Evolutionary conservation across 1,139 yeast species (phyloP), one percentile per base, ranked within the genome.

Genomic region (Geotrichum restrictum): DNA sequence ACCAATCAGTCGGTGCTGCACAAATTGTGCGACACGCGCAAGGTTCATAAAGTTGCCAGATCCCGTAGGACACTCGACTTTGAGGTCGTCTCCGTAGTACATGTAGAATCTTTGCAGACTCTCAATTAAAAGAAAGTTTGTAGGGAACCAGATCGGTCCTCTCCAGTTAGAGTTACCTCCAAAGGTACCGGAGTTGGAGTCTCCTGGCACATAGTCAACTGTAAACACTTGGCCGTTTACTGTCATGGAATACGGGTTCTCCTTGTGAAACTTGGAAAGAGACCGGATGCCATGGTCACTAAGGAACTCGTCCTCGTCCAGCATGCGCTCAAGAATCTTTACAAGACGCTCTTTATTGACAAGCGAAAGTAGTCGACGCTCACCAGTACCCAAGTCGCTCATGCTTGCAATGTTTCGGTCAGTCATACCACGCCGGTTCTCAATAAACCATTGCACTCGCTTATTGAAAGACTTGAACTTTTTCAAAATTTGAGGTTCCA

Each of bases 91-190:
- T 16, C 98, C 98, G 67, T 89, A 89, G 74, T 89, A 91, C 68
- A 91, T 75, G 70, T 85, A 89, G 68, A 88, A 89, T 63, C 96
- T 78, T 69, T 91, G 95, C 62, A 91, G 75, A 0, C 96, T 83
- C 72, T 91, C 98, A 55, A 89, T 89, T 48, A 91, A 74, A 59
- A 91, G 74, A 70, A 91, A 91, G 65, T 87, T 89, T 11, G 89
- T 88, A 22, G 98, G 96, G 75, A 91, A 88, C 98, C 98, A 91
- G 64, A 91, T 88, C n/a, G 98, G 97, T 3, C 98, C 98, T 70
- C 98, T 79, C 98, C 98, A 91, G 70, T 89, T 91, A 29, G 96
- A 88, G 67, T 91, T 91, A 60, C 98, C 98, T 53, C 98, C 98
- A 77, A 91, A 91, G 81, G 91, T 80, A 10, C 96, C 96, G 2